Evolutionary conservation across 202 grass and related monocot genomes (phyloP).

Genomic region (Panicum virgatum): DNA sequence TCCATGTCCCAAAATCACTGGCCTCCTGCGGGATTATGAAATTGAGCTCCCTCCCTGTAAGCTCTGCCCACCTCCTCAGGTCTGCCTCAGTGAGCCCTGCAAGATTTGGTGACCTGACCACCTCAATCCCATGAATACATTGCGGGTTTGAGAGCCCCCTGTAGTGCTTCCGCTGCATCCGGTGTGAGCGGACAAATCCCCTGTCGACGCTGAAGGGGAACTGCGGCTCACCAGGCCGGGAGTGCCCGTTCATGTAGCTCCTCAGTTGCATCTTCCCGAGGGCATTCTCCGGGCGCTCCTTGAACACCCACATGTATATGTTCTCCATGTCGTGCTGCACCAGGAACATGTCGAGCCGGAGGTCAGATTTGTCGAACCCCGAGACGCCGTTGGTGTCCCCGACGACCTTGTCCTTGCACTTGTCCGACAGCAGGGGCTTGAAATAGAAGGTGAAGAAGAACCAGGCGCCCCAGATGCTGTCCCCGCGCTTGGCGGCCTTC

Average conservation of each 20-base stretch:
- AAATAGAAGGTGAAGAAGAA: constrained; percentile 99
- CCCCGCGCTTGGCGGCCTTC: constrained; percentile 85
- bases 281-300: constrained; percentile 89
- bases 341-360: constrained; percentile 82
- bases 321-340: constrained; percentile 99
- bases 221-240: constrained; percentile 74
- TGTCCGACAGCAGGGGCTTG: constrained; percentile 87
- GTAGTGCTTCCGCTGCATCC: constrained; percentile 98
- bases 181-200: constrained; percentile 91
- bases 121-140: constrained; percentile 96
- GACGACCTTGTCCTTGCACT: constrained; percentile 74
- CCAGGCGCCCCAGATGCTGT: constrained; percentile 98
- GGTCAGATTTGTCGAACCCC: constrained; percentile 84
- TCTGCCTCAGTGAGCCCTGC: constrained; percentile 59
- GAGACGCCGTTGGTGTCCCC: constrained; percentile 53
- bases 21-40: constrained; percentile 80
- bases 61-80: constrained; percentile 85
- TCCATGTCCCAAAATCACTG: constrained; percentile 93
- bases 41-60: constrained; percentile 86
- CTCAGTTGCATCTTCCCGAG: constrained; percentile 99
- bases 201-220: constrained; percentile 83
- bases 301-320: constrained; percentile 99
- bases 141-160: constrained; percentile 93
- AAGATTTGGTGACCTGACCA: constrained; percentile 73
- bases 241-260: constrained; percentile 99